Conservation (phyloP, 371 early-diverging fungal genomes). For the Agmasoma carcini region DNA sequence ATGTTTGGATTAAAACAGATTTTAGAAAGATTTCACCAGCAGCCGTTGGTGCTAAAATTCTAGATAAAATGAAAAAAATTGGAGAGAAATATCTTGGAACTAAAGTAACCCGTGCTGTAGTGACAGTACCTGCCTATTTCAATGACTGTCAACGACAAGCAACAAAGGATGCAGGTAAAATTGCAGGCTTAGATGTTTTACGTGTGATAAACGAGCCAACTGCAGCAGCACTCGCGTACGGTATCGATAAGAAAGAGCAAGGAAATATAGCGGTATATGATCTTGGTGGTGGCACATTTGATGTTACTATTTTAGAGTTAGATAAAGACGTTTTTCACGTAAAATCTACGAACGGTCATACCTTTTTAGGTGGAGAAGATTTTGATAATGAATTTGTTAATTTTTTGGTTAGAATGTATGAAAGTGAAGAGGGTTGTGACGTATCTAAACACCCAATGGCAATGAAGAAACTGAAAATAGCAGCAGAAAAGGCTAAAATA, state of each 20-base stretch:
- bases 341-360: slow-evolving; percentile 62
- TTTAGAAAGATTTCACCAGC: slow-evolving; percentile 79
- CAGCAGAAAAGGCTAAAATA: slow-evolving; percentile 91
- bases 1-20: slow-evolving; percentile 84
- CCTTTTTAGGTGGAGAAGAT: slow-evolving; percentile 92
- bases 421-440: slow-evolving; percentile 61
- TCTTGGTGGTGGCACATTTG: slow-evolving; percentile 97
- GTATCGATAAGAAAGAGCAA: slow-evolving; percentile 77
- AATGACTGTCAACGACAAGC: slow-evolving; percentile 91
- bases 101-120: slow-evolving; percentile 70
- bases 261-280: slow-evolving; percentile 93
- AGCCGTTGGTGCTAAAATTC: slow-evolving; percentile 78
- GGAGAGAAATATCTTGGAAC: slow-evolving; percentile 71
- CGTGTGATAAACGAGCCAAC: slow-evolving; percentile 97
- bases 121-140: slow-evolving; percentile 86
- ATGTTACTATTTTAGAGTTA: slow-evolving; percentile 89
- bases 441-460: slow-evolving; percentile 63
- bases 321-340: slow-evolving; percentile 90
- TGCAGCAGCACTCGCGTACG: slow-evolving; percentile 92
- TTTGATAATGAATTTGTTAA: slow-evolving; percentile 74
- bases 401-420: slow-evolving; percentile 62
- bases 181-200: slow-evolving; percentile 81
- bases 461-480: slow-evolving; percentile 78
- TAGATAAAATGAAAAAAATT: slow-evolving; percentile 79
- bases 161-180: slow-evolving; percentile 86